These are phyloP conservation scores for Cichorium intybus DNA, from an alignment of 140 eudicot species.

Conservation along the genomic window DNA sequence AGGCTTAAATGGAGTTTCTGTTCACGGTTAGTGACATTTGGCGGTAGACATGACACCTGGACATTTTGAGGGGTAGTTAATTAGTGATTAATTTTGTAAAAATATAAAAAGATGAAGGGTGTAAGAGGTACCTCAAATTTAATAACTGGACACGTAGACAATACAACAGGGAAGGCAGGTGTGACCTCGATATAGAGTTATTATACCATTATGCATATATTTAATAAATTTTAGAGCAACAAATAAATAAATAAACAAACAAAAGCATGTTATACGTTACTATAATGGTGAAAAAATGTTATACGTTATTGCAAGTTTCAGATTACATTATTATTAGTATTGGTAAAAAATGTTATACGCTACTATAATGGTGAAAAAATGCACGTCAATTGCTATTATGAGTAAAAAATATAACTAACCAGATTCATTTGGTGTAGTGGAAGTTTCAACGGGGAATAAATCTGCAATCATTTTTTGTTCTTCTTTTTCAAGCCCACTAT, in stretches of 20 bases:
- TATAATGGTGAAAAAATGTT: no score
- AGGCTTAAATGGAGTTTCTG: slow-evolving; percentile 66
- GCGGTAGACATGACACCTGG: slow-evolving; percentile 74
- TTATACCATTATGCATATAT: background rate
- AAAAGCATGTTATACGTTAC: no score
- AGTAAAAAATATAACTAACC: slow-evolving; percentile 47
- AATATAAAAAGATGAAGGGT: slow-evolving; percentile 1
- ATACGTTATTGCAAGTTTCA: no score
- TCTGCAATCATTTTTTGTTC: slow-evolving; percentile 53
- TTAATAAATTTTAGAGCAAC: background rate
- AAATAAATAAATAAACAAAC: no score
- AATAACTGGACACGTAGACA: slow-evolving; percentile 69
- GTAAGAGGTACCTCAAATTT: slow-evolving; percentile 73
- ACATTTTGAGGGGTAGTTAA: background rate
- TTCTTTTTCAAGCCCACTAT: slow-evolving; percentile 66
- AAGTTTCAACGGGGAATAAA: slow-evolving; percentile 58
- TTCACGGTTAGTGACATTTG: slow-evolving; percentile 54
- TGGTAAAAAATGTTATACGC: no score
- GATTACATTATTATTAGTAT: no score
- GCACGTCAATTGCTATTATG: no score
- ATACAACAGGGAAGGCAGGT: slow-evolving; percentile 72
- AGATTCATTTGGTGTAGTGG: slow-evolving; percentile 58
- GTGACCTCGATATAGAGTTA: slow-evolving; percentile 96
- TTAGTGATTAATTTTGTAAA: slow-evolving; percentile 12
- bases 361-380: no score